phyloP scores from a whole-genome alignment of 2,329 filamentous ascomycete species.

The Gnomoniopsis sp. region DNA sequence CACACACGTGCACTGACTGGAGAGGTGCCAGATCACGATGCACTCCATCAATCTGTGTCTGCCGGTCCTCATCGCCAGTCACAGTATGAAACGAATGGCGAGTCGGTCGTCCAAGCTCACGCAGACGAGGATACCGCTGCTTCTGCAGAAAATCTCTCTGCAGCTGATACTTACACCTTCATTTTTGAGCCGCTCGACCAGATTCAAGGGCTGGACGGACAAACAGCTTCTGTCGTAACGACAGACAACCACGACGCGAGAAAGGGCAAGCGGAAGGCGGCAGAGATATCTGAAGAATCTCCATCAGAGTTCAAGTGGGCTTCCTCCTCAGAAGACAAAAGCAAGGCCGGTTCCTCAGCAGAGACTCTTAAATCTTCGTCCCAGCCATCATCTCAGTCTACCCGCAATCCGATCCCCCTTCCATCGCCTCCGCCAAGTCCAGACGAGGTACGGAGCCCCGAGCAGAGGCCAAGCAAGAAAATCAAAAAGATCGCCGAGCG shows the following conservation, averaged over 20 bases:
- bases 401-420: neutral
- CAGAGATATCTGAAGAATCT: constrained; percentile 9
- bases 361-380: neutral
- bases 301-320: constrained; percentile 8
- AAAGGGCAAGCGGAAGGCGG: constrained; percentile 14
- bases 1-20: neutral
- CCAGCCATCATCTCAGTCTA: neutral
- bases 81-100: too few relatives aligned
- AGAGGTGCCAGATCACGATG: neutral
- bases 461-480: constrained; percentile 26
- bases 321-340: neutral
- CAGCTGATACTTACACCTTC: neutral
- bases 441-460: neutral
- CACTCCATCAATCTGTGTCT: neutral
- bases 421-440: constrained; percentile 11
- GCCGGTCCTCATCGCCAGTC: neutral
- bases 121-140: neutral
- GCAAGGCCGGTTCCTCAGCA: neutral
- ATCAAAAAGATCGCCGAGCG: constrained; percentile 27
- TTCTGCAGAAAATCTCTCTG: neutral
- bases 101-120: too few relatives aligned
- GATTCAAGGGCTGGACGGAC: neutral
- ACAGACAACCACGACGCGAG: neutral
- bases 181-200: neutral
- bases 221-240: neutral